phyloP scores from a whole-genome alignment of 2,329 filamentous ascomycete species.

The Tolypocladium ovalisporum region DNA sequence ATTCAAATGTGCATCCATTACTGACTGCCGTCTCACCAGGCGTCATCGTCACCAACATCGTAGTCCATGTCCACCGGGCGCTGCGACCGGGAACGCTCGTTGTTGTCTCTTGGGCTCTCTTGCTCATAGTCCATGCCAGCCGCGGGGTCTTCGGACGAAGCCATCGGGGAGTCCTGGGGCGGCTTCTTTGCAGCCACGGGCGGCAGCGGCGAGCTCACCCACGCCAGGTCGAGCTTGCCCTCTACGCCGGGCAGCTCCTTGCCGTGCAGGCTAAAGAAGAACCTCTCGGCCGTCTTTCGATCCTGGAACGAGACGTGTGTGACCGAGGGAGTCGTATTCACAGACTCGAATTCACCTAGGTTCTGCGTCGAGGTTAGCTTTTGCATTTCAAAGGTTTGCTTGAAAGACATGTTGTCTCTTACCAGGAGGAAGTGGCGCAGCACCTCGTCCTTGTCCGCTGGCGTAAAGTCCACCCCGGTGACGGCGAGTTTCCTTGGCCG shows the following conservation, averaged over 20 bases:
- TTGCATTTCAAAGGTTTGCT: background rate
- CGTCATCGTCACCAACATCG: conserved; percentile 40
- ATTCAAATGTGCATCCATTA: background rate
- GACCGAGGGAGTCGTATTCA: conserved; percentile 33
- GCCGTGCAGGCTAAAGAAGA: conserved; percentile 46
- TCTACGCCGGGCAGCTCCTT: conserved; percentile 50
- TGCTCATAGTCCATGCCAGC: conserved; percentile 10
- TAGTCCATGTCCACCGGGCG: conserved; percentile 38
- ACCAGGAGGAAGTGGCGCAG: conserved; percentile 63
- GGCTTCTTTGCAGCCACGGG: conserved; percentile 8
- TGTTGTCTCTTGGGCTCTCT: conserved; percentile 9
- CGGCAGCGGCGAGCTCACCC: conserved; percentile 33
- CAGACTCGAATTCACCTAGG: conserved; percentile 50
- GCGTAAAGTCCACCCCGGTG: conserved; percentile 51
- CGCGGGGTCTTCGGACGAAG: conserved; percentile 13
- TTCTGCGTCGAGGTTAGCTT: conserved; percentile 27
- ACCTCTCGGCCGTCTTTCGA: conserved; percentile 60
- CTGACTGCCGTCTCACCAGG: conserved; percentile 22
- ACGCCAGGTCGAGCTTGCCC: conserved; percentile 53
- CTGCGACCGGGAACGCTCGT: conserved; percentile 10
- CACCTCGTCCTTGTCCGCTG: conserved; percentile 52
- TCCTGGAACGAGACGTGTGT: conserved; percentile 55
- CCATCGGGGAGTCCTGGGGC: background rate
- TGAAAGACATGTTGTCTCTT: conserved; percentile 22
- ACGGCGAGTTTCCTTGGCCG: conserved; percentile 59